A percentile compares a stretch with the other conserved stretches of the same genome.
These are phyloP conservation scores for Neopestalotiopsis clavispora DNA, from an alignment of 2,329 filamentous ascomycete species.

Conservation along the genomic window DNA sequence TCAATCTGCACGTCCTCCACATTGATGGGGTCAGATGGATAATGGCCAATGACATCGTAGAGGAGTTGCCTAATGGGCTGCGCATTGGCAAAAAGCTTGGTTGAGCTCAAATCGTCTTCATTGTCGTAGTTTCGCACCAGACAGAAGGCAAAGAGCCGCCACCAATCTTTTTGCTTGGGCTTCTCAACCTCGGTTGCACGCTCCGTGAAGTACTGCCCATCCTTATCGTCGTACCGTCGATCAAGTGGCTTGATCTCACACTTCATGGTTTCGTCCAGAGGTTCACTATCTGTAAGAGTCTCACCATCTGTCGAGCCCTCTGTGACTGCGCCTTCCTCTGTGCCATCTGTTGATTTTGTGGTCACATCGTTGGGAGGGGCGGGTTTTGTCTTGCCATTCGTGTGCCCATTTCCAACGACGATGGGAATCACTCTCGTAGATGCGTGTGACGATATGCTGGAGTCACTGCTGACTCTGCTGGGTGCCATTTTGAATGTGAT, in stretches of 20 bases:
- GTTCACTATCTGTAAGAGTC: neutral
- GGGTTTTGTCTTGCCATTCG: neutral
- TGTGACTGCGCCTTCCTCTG: neutral
- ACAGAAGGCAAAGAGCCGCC: slow-evolving; percentile 36
- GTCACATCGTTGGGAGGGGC: neutral
- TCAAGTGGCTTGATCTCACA: slow-evolving; percentile 36
- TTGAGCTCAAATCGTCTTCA: slow-evolving; percentile 25
- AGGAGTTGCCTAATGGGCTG: slow-evolving; percentile 33
- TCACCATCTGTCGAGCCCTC: slow-evolving; percentile 12
- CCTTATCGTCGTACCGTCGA: slow-evolving; percentile 29
- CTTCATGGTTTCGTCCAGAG: slow-evolving; percentile 27
- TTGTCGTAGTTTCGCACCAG: slow-evolving; percentile 29
- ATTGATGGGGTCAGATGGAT: slow-evolving; percentile 25
- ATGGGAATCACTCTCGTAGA: neutral
- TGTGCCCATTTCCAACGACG: neutral
- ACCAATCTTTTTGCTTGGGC: slow-evolving; percentile 33
- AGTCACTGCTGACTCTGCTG: neutral
- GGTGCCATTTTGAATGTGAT: too few relatives aligned
- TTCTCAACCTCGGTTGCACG: slow-evolving; percentile 28
- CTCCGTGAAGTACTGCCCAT: slow-evolving; percentile 33
- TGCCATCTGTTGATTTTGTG: neutral
- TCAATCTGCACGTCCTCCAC: slow-evolving; percentile 29
- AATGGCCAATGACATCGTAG: slow-evolving; percentile 34
- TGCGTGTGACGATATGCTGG: neutral
- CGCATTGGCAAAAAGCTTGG: slow-evolving; percentile 34